These are phyloP conservation scores for Tylopilus sp. DNA, from an alignment of 768 basidiomycete genomes.

Conservation along the genomic window DNA sequence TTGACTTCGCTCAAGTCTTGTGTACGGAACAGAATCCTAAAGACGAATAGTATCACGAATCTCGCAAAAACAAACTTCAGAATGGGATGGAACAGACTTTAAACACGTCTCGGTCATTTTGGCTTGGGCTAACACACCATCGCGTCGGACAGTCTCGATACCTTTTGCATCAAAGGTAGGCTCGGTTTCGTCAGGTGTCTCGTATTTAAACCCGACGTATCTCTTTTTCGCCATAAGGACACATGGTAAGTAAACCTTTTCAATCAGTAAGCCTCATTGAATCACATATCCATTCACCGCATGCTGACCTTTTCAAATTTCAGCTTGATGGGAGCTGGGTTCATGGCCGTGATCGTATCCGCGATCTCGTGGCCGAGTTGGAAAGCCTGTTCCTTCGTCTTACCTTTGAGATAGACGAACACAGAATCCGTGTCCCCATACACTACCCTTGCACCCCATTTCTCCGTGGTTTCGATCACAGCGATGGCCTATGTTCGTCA, in stretches of 20 bases:
- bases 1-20: slow-evolving; percentile 90
- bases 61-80: background rate
- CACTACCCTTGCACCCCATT: slow-evolving; percentile 91
- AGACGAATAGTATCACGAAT: background rate
- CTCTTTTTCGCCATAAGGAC: slow-evolving; percentile 98
- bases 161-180: slow-evolving; percentile 95
- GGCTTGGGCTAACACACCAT: slow-evolving; percentile 85
- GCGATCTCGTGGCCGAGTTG: slow-evolving; percentile 91
- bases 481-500: slow-evolving; percentile 63
- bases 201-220: slow-evolving; percentile 97
- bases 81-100: slow-evolving; percentile 53
- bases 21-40: slow-evolving; percentile 83
- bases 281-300: background rate
- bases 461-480: slow-evolving; percentile 66
- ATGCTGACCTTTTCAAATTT: slow-evolving; percentile 90
- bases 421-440: slow-evolving; percentile 98
- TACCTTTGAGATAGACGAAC: slow-evolving; percentile 87
- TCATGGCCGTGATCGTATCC: slow-evolving; percentile 77
- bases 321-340: slow-evolving; percentile 89
- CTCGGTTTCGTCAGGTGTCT: slow-evolving; percentile 71
- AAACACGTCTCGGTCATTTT: slow-evolving; percentile 91
- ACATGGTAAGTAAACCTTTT: slow-evolving; percentile 89
- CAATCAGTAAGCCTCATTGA: background rate
- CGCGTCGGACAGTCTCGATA: slow-evolving; percentile 93
- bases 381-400: slow-evolving; percentile 92